Evolutionary conservation across 257 asterid genomes (phyloP), one percentile per base, ranked within the genome.

Genomic region (Mentha longifolia): DNA sequence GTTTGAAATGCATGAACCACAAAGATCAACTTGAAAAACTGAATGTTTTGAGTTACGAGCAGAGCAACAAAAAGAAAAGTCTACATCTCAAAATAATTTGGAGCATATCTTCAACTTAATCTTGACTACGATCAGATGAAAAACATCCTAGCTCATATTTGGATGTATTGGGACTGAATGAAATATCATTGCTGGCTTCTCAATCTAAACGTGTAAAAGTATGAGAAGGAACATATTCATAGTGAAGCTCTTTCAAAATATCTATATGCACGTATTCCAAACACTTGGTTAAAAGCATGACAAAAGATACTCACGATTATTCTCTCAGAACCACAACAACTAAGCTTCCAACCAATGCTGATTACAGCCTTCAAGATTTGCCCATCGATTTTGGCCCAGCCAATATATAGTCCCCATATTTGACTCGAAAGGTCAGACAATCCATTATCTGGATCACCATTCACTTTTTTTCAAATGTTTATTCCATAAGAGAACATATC

Each of bases 391-490:
- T 84, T 85, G 63, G 78, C 96, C 98, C 98, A 90, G 42, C 98
- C 98, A 67, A 90, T 75, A 80, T 77, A 80, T 63, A 86, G 83
- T 58, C 97, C 98, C 85, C 84, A 86, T 67, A 85, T 78, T 86
- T 90, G 97, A 81, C 79, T 81, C 15, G 96, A 91, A 69, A 92
- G 85, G 74, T 17, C 57, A 39, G 76, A 46, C 33, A 55, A 65
- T 66, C 78, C 86, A 19, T 69, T 81, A 77, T 86, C 98, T 92
- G 80, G 61, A 78, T 71, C 39, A 61, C 55, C 65, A 16, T 50
- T n/a, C 9, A 49, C 67, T 14, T 13, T 65, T 65, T 64, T 33
- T 66, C 17, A 74, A 31, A 74, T 46, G 66, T 63, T 43, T 52
- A 45, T 58, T 57, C 59, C 52, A 0, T 35, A 35, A 35, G 39